phyloP scores from a whole-genome alignment of 2,329 filamentous ascomycete species.

The Phaeosphaeriaceae sp. region DNA sequence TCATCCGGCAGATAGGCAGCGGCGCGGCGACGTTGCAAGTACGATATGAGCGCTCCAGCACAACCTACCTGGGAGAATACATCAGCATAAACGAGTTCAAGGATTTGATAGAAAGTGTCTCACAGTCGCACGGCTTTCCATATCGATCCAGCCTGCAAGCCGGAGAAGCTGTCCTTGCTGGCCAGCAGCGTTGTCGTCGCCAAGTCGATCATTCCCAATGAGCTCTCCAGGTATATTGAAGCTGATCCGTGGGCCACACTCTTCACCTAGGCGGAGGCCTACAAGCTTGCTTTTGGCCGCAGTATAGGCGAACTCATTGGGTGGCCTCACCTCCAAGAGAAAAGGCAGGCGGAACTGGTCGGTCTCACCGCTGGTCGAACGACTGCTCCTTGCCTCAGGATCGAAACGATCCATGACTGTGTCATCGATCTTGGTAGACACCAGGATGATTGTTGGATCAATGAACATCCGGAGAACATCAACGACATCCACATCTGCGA shows the following conservation, averaged over 20 bases:
- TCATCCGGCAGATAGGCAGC: constrained; percentile 70
- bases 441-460: constrained; percentile 67
- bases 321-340: constrained; percentile 72
- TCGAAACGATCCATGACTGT: constrained; percentile 55
- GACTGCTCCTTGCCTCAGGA: constrained; percentile 49
- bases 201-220: constrained; percentile 43
- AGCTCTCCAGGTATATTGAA: constrained; percentile 70
- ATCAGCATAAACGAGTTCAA: constrained; percentile 11
- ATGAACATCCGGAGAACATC: constrained; percentile 67
- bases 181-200: constrained; percentile 59
- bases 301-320: constrained; percentile 75
- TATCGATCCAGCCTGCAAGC: constrained; percentile 74
- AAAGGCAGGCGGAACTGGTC: constrained; percentile 65
- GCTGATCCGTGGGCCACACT: constrained; percentile 57
- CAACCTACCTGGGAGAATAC: constrained; percentile 71
- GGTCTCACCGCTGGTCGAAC: constrained; percentile 40
- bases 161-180: constrained; percentile 71
- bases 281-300: constrained; percentile 72
- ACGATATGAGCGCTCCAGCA: constrained; percentile 83
- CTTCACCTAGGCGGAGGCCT: constrained; percentile 62
- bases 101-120: background rate
- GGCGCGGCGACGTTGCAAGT: constrained; percentile 74
- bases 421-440: constrained; percentile 65
- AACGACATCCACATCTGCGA: constrained; percentile 71
- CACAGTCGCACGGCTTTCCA: constrained; percentile 77